Percentiles rank a stretch among this genome's conserved stretches.
phyloP scores from a whole-genome alignment of 1,284 basidiomycete genomes.

The Tylopilus sp. region DNA sequence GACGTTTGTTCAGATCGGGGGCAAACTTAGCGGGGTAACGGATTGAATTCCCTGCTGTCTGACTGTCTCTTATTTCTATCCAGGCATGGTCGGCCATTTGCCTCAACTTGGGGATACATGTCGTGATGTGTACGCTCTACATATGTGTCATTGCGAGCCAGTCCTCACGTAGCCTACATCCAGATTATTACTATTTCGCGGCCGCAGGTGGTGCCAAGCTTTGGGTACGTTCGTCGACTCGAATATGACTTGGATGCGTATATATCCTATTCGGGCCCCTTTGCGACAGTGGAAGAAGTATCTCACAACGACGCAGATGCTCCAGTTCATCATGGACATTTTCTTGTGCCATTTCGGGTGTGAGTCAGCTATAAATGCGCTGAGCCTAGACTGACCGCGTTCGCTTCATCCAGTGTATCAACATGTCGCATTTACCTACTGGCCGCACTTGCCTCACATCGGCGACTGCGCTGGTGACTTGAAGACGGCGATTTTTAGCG shows the following conservation, averaged over 20 bases:
- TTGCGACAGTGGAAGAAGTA: conserved; percentile 86
- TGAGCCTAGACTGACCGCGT: conserved; percentile 12
- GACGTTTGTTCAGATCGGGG: conserved; percentile 90
- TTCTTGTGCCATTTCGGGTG: conserved; percentile 87
- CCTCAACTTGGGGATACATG: conserved; percentile 91
- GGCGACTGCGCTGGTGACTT: conserved; percentile 87
- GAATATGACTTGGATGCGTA: background rate
- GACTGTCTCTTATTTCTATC: conserved; percentile 10
- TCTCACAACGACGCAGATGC: conserved; percentile 92
- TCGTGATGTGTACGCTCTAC: conserved; percentile 85
- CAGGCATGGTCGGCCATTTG: conserved; percentile 93
- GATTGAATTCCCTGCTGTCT: conserved; percentile 3
- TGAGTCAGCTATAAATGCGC: conserved; percentile 50
- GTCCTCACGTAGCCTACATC: conserved; percentile 3
- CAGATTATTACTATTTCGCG: conserved; percentile 96
- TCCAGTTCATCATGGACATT: conserved; percentile 89
- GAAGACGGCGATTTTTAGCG: conserved; percentile 81
- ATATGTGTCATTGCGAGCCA: background rate
- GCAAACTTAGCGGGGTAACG: conserved; percentile 79
- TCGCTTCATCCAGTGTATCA: conserved; percentile 61
- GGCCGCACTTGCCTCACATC: conserved; percentile 58
- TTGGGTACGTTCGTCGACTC: conserved; percentile 60
- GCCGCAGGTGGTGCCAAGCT: conserved; percentile 90
- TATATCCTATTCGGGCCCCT: conserved; percentile 9
- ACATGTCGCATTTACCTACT: conserved; percentile 71